phyloP scores from a whole-genome alignment of 495 filamentous ascomycete species.

The Hypomontagnella monticulosa region DNA sequence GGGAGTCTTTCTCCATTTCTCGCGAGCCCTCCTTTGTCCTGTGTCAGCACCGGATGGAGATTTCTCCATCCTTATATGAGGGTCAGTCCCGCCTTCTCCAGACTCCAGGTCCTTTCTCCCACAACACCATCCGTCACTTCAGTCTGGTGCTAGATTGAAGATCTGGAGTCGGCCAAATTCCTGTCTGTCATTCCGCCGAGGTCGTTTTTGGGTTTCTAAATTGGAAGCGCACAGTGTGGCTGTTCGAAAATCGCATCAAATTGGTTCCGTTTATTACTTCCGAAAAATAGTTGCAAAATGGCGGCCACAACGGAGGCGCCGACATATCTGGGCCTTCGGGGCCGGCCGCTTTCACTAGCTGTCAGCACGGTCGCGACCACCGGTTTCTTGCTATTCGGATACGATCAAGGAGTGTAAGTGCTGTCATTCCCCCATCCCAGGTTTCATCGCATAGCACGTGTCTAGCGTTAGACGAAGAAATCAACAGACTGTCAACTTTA shows the following conservation, averaged over 20 bases:
- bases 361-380: conserved; percentile 72
- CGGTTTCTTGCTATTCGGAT: conserved; percentile 79
- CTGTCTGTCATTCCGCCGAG: conserved; percentile 17
- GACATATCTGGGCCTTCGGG: conserved; percentile 69
- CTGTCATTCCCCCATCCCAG: background rate
- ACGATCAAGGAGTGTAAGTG: conserved; percentile 64
- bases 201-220: conserved; percentile 4
- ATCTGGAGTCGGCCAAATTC: conserved; percentile 33
- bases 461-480: background rate
- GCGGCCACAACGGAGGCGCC: conserved; percentile 55
- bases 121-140: conserved; percentile 27
- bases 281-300: conserved; percentile 45
- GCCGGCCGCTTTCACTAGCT: conserved; percentile 68
- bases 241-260: conserved; percentile 6
- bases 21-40: conserved; percentile 19
- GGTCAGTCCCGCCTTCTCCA: conserved; percentile 39
- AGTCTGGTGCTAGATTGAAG: conserved; percentile 38
- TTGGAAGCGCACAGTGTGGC: background rate
- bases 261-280: conserved; percentile 8
- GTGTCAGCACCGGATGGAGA: conserved; percentile 25
- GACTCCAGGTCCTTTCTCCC: conserved; percentile 34
- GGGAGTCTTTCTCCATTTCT: conserved; percentile 19
- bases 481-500: too few relatives aligned
- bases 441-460: background rate
- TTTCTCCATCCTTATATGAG: conserved; percentile 40